These are phyloP conservation scores for Hylodesmum podocarpum DNA, from an alignment of 306 rosid genomes.

Conservation along the genomic window DNA sequence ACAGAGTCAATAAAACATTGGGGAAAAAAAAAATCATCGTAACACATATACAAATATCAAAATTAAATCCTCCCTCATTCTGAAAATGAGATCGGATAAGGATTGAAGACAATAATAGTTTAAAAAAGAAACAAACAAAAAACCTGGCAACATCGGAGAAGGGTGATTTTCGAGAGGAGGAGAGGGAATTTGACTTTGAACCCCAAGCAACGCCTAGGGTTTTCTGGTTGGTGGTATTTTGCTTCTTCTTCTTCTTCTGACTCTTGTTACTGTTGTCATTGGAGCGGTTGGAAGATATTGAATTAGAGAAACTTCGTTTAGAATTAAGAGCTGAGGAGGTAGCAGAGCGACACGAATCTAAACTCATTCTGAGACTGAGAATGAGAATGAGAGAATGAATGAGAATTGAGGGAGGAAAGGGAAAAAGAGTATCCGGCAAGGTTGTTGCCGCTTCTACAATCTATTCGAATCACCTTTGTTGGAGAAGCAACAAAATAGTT, in stretches of 20 bases:
- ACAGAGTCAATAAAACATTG: neutral
- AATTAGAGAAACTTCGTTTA: conserved; percentile 52
- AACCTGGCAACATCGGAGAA: conserved; percentile 76
- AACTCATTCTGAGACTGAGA: conserved; percentile 44
- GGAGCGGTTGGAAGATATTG: conserved; percentile 47
- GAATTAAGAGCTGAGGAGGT: conserved; percentile 41
- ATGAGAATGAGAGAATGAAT: too few species aligned
- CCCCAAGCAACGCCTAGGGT: conserved; percentile 88
- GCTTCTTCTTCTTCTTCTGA: conserved; percentile 24
- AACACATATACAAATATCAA: neutral
- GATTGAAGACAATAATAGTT: neutral
- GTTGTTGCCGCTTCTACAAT: neutral
- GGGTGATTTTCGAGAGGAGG: conserved; percentile 59
- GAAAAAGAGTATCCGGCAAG: neutral
- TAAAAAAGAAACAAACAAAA: neutral
- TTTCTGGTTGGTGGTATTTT: conserved; percentile 58
- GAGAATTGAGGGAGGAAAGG: neutral
- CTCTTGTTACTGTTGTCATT: conserved; percentile 18
- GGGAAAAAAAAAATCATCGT: too few species aligned
- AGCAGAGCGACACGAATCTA: conserved; percentile 59
- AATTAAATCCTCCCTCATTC: neutral
- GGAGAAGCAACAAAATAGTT: neutral
- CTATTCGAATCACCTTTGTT: neutral
- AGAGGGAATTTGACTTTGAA: conserved; percentile 59
- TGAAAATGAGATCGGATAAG: neutral